Evolutionary conservation across 2,329 filamentous ascomycete species (phyloP), one percentile per base, ranked within the genome.

Genomic region (Penicillium polonicum): DNA sequence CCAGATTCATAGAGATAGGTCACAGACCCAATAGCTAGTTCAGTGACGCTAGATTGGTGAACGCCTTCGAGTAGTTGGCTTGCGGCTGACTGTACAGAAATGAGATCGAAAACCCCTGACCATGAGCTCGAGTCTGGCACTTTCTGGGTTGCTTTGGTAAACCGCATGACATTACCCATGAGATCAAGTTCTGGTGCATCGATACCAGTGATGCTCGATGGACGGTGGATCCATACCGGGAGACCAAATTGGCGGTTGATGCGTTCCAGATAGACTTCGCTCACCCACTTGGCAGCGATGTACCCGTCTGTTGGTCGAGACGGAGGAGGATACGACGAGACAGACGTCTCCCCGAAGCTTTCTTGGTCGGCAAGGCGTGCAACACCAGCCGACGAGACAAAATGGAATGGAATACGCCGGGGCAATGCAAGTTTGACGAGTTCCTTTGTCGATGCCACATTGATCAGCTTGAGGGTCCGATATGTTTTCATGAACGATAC

Each of bases 261-360:
- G 1, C 59, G 55, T 57, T 79, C 76, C 0, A 79, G 68, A 27
- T 74, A 63, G 4, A 63, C 59, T 63, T 80, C 77, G 43, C 68
- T 68, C 0, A 70, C 74, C 77, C 77, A 79, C 57, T 78, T 78
- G 15, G 65, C 60, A 1, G 72, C 71, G 2, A 65, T 61, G 52
- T 78, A 79, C 1, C 76, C 77, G 19, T 72, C 60, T 6, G 65
- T 48, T 13, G 68, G 70, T 44, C 72, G 63, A 4, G 49, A 38
- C 1, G 74, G 66, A 0, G 73, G 74, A 5, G 54, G 48, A 42
- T 58, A 62, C 1, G 23, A 19, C 13, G 62, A 56, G 15, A 65
- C 54, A 8, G 65, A 62, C 2, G 4, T 21, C 19, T 63, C 64
- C 13, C 58, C 62, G 17, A 66, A 66, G 5, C 53, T 60, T 2